Base-by-base conservation (phyloP, 225 moss, liverwort and hornwort genomes). In the Straminergon stramineum region DNA sequence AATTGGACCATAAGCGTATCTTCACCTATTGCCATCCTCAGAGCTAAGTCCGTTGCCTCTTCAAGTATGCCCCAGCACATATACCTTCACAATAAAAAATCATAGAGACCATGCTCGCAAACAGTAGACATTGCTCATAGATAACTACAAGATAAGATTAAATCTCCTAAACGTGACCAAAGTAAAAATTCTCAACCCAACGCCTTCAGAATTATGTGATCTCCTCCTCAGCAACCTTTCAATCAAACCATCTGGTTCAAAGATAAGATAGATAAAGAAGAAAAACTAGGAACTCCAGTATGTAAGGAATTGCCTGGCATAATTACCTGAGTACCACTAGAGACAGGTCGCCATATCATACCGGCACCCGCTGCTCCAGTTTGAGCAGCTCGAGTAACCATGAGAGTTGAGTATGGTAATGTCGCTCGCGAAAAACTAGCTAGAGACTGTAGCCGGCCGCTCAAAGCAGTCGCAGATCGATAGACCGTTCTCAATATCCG, bases 341-440 rank as follows among this genome's bases (percentile, higher is more conserved):
- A 96, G 26, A 99, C 97, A 90, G 98, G 98, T 58, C 97, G 97
- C 98, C 96, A 97, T 91, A 99, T 97, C 87, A 96, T 96, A 85
- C 98, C 96, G 43, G 98, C 97, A 91, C 97, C 96, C 66, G 97
- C 97, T 87, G 90, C 97, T 58, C 96, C 94, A 43, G 95, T 94
- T 89, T 92, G 95, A 65, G 97, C 97, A 89, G 94, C 96, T 84
- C 94, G 94, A 82, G 96, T 94, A 55, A 96, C 96, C 88, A 94
- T 92, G 78, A 94, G 84, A 39, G 94, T 94, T 51, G 94, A 93
- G 82, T 94, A 94, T 13, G 93, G 94, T 60, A 92, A 91, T 27
- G 93, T 90, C 28, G 96, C 95, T 87, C 94, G 93, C 82, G 97
- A 98, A 65, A 96, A 86, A 89, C 90, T 96, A 35, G 96, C 96